Evolutionary conservation across 202 grass and related monocot genomes (phyloP).

Genomic region (Eragrostis tef): DNA sequence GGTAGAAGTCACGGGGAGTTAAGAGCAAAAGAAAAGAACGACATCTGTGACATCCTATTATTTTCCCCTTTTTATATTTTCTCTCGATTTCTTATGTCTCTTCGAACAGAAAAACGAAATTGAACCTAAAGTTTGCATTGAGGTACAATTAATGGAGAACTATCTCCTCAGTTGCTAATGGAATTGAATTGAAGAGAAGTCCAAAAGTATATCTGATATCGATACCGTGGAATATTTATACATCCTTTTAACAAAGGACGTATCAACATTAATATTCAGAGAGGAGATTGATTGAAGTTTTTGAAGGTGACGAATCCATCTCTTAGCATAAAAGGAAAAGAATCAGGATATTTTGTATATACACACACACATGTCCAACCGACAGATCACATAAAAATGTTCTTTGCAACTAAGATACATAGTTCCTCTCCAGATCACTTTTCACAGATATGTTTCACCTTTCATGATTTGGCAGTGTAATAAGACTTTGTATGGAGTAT

Average conservation of each 20-base stretch:
- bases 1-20: neutral
- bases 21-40: neutral
- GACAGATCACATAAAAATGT: neutral
- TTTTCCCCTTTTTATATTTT: neutral
- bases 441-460: conserved; percentile 21
- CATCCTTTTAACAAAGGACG: neutral
- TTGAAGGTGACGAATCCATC: neutral
- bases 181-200: neutral
- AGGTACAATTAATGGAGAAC: neutral
- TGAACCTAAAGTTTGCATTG: neutral
- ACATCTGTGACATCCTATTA: neutral
- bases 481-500: neutral
- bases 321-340: neutral
- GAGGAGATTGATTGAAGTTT: neutral
- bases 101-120: neutral
- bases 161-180: neutral
- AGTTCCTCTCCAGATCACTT: neutral
- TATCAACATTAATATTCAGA: neutral
- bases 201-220: neutral
- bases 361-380: neutral
- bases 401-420: conserved; percentile 10
- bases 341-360: neutral
- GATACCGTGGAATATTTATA: neutral
- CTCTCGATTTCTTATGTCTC: neutral
- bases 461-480: neutral